Conservation (phyloP, 2,329 filamentous ascomycete species). For the Beauveria asiatica region DNA sequence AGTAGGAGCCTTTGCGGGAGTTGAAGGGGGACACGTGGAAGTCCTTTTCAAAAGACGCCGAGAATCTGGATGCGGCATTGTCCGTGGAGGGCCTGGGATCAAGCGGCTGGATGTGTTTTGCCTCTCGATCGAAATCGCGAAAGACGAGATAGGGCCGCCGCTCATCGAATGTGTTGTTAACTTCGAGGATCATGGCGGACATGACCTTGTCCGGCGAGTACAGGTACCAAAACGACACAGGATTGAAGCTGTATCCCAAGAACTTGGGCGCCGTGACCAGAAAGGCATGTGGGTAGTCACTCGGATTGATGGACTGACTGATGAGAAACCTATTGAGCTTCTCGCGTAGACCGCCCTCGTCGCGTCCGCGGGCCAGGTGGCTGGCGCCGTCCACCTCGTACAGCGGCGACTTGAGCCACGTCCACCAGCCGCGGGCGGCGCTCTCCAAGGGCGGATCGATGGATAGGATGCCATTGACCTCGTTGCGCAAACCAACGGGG, state of each 20-base stretch:
- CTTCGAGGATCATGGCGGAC: slow-evolving; percentile 59
- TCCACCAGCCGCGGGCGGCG: slow-evolving; percentile 15
- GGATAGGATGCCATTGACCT: slow-evolving; percentile 47
- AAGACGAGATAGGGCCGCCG: slow-evolving; percentile 35
- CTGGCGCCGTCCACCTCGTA: slow-evolving; percentile 51
- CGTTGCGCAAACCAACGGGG: background rate
- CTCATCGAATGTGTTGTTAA: slow-evolving; percentile 72
- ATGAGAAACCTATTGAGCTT: slow-evolving; percentile 54
- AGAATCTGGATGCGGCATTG: slow-evolving; percentile 17
- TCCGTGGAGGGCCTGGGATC: slow-evolving; percentile 6
- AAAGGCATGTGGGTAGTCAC: slow-evolving; percentile 58
- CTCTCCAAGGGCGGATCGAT: slow-evolving; percentile 20
- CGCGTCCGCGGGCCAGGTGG: slow-evolving; percentile 49
- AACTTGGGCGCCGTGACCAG: slow-evolving; percentile 63
- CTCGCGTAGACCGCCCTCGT: slow-evolving; percentile 45
- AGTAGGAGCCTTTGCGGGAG: slow-evolving; percentile 47
- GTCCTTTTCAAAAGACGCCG: slow-evolving; percentile 54
- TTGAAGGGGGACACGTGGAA: slow-evolving; percentile 75
- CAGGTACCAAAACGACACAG: slow-evolving; percentile 72
- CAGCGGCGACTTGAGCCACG: slow-evolving; percentile 37
- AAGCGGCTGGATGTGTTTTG: background rate
- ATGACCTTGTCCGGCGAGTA: slow-evolving; percentile 52
- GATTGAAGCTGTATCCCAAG: slow-evolving; percentile 64
- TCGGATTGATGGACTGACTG: slow-evolving; percentile 46
- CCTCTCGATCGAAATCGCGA: slow-evolving; percentile 20